Percentiles rank a stretch among this genome's conserved stretches.
Conservation (phyloP, 1,139 yeast genomes). For the Candida mesenterica region DNA sequence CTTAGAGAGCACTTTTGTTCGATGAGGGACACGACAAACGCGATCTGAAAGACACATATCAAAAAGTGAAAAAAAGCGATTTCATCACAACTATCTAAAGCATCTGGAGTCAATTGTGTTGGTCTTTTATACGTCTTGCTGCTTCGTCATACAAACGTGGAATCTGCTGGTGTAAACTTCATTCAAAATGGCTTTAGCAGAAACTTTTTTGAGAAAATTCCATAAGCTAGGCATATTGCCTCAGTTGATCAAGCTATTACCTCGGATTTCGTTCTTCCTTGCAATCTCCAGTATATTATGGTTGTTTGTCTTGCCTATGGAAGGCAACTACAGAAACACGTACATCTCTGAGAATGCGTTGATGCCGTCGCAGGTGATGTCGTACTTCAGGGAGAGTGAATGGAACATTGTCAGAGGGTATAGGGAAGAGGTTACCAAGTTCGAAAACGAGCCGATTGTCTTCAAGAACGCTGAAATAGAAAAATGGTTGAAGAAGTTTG, state of each 20-base stretch:
- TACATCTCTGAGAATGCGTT: slow-evolving; percentile 95
- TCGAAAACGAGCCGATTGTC: slow-evolving; percentile 28
- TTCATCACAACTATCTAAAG: slow-evolving; percentile 6
- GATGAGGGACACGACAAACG: too few relatives aligned
- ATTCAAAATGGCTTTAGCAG: slow-evolving; percentile 56
- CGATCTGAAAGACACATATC: slow-evolving; percentile 1
- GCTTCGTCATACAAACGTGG: too few relatives aligned
- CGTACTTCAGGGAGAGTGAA: slow-evolving; percentile 90
- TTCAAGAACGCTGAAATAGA: slow-evolving; percentile 48
- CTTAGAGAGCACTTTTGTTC: too few relatives aligned
- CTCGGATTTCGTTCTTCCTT: slow-evolving; percentile 59
- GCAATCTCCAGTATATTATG: slow-evolving; percentile 63
- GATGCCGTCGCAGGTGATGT: slow-evolving; percentile 93
- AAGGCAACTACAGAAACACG: slow-evolving; percentile 79
- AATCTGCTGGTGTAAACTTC: too few relatives aligned
- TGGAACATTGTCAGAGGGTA: slow-evolving; percentile 92
- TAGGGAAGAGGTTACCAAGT: slow-evolving; percentile 54
- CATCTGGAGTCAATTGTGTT: background rate
- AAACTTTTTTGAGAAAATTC: slow-evolving; percentile 49
- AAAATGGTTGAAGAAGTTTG: slow-evolving; percentile 67
- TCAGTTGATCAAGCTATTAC: slow-evolving; percentile 54
- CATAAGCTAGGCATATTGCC: slow-evolving; percentile 61
- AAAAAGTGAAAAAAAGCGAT: background rate
- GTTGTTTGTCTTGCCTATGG: slow-evolving; percentile 70
- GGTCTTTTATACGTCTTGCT: too few relatives aligned